Percentiles rank a stretch among this genome's conserved stretches.
Conservation (phyloP, 495 filamentous ascomycete genomes). For the Amniculicola lignicola region DNA sequence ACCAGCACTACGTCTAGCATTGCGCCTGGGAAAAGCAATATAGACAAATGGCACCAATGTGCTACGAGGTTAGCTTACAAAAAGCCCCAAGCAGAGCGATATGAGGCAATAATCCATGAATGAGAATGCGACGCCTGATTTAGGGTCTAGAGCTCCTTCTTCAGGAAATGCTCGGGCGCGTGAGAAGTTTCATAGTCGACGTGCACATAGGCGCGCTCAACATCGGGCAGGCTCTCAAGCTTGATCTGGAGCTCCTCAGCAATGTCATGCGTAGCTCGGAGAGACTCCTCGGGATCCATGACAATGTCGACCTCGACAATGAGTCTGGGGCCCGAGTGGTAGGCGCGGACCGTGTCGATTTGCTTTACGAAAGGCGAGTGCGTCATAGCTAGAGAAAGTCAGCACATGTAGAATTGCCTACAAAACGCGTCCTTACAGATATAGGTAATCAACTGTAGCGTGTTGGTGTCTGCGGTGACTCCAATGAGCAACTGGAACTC, state of each 20-base stretch:
- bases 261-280: constrained; percentile 84
- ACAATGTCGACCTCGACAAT: constrained; percentile 54
- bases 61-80: too few relatives aligned
- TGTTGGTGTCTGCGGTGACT: constrained; percentile 76
- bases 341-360: constrained; percentile 93
- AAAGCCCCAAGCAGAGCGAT: too few relatives aligned
- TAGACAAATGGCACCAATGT: too few relatives aligned
- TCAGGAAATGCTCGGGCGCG: constrained; percentile 63
- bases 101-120: too few relatives aligned
- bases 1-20: too few relatives aligned
- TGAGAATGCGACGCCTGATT: too few relatives aligned
- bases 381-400: constrained; percentile 60
- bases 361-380: constrained; percentile 75
- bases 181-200: constrained; percentile 98
- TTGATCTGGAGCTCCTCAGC: constrained; percentile 94
- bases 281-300: constrained; percentile 39
- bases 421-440: constrained; percentile 66
- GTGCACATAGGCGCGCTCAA: constrained; percentile 95
- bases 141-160: constrained; percentile 47
- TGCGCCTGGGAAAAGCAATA: constrained; percentile 8
- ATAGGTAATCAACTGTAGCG: constrained; percentile 93
- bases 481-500: constrained; percentile 92
- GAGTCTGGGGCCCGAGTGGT: constrained; percentile 83
- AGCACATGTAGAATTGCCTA: background rate
- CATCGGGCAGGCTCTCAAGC: constrained; percentile 84